Base-by-base conservation (phyloP, 2,329 filamentous ascomycete species). In the Colletotrichum graminicola region DNA sequence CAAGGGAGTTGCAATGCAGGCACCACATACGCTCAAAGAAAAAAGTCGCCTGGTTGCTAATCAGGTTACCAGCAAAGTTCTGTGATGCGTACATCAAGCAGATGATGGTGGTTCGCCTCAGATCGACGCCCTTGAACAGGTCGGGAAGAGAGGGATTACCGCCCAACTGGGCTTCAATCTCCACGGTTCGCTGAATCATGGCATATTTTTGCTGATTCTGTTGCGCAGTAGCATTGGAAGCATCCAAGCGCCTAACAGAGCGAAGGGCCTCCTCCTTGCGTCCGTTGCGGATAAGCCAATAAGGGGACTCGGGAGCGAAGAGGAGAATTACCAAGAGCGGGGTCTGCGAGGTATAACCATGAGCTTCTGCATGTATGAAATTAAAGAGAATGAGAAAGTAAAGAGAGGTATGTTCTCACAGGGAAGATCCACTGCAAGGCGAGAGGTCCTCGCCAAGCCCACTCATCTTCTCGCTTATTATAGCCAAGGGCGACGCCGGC, bases 11-110 rank as follows among this genome's bases (percentile, higher is more conserved):
- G 6, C 75, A 77, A 1, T 76, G 18, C 7, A 76, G 51, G 75
- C 78, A 76, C 14, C 76, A 71, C 75, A 78, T 65, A 80, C 80
- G 80, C 71, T 84, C 77, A 62, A 90, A 90, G 79, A 90, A 90
- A 78, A 86, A 90, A 60, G 87, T 86, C 5, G 88, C 87, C 76
- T 90, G 88, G 77, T 90, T 90, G 76, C 88, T 88, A 73, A 90
- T 90, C 52, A 90, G 76, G 76, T 90, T 90, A 76, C 88, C 88
- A 1, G 88, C 87, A 59, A 90, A 80, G 76, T 90, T 89, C 79
- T 90, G 88, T 26, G 88, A 84, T 1, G 86, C 86, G 78, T 89
- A 90, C 10, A 89, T 84, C 82, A 84, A 80, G 75, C 86, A 89
- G 5, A 87, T 85, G 71, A 90, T 89, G 62, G 84, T 77, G 3